These are phyloP conservation scores for Halophytophthora batemanensis DNA, from an alignment of 352 stramenopile species.

Conservation along the genomic window DNA sequence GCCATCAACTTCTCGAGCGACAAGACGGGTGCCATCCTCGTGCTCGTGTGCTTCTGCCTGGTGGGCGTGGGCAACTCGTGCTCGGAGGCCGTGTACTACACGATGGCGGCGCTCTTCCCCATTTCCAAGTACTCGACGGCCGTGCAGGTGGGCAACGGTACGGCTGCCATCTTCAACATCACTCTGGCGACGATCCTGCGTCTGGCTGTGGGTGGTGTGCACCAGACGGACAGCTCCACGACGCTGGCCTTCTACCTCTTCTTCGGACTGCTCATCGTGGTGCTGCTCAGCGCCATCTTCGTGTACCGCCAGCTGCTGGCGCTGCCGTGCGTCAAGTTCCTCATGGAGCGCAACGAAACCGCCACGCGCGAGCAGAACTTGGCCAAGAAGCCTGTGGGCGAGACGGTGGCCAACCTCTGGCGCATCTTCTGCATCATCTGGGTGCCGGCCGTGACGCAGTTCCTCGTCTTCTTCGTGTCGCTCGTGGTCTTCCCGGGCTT, in stretches of 20 bases:
- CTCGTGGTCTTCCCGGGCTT: constrained; percentile 40
- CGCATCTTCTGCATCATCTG: constrained; percentile 41
- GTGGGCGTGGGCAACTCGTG: constrained; percentile 42
- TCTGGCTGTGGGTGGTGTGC: constrained; percentile 26
- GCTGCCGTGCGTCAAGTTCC: constrained; percentile 34
- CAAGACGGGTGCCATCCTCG: constrained; percentile 31
- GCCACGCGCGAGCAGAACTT: constrained; percentile 23
- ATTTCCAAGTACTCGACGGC: constrained; percentile 48
- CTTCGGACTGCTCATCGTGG: constrained; percentile 37
- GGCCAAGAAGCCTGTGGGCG: constrained; percentile 11
- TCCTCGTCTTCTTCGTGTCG: constrained; percentile 47
- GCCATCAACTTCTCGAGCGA: constrained; percentile 26
- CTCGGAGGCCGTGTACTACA: constrained; percentile 25
- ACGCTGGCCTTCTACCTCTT: constrained; percentile 46
- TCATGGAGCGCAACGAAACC: constrained; percentile 37
- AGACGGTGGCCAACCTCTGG: constrained; percentile 26
- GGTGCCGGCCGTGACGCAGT: constrained; percentile 35
- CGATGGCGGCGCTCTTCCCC: constrained; percentile 38
- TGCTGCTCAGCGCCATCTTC: constrained; percentile 30
- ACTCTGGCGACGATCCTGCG: constrained; percentile 35
- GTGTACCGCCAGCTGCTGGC: constrained; percentile 28
- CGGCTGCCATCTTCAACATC: constrained; percentile 37
- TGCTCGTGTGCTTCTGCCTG: constrained; percentile 37
- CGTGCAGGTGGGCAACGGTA: constrained; percentile 46
- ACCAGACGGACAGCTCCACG: constrained; percentile 20